These are phyloP conservation scores for Ceratobasidium sp. DNA, from an alignment of 1,284 basidiomycete genomes.

Conservation along the genomic window DNA sequence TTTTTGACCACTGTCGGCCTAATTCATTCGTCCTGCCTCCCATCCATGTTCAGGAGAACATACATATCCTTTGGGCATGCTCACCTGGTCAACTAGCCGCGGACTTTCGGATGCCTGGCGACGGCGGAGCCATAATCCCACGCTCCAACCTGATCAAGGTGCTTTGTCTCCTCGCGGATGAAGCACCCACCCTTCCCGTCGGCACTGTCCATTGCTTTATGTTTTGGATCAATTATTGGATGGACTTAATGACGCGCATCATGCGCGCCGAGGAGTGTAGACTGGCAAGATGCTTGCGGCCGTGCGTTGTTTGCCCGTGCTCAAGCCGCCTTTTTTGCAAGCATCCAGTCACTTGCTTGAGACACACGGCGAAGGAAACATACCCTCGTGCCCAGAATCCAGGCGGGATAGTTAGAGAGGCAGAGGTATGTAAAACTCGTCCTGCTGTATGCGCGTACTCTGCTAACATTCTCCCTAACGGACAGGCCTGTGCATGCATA, in stretches of 20 bases:
- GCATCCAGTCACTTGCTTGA: too few relatives aligned
- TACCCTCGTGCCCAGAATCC: too few relatives aligned
- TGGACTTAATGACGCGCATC: neutral
- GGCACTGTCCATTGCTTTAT: neutral
- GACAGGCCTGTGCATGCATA: too few relatives aligned
- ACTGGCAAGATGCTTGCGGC: too few relatives aligned
- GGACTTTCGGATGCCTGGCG: neutral
- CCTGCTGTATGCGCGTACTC: too few relatives aligned
- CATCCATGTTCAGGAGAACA: neutral
- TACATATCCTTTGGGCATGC: conserved; percentile 23
- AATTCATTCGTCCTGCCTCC: neutral
- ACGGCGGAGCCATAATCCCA: neutral
- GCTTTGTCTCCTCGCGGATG: neutral
- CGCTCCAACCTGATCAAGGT: neutral
- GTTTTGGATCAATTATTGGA: neutral
- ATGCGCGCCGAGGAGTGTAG: too few relatives aligned
- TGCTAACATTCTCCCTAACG: too few relatives aligned
- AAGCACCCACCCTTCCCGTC: neutral
- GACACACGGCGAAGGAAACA: too few relatives aligned
- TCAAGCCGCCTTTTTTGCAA: too few relatives aligned
- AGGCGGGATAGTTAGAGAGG: too few relatives aligned
- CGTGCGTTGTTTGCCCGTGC: too few relatives aligned
- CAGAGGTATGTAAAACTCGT: too few relatives aligned
- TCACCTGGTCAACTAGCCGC: neutral
- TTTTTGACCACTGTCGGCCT: conserved; percentile 31